Base-by-base conservation (phyloP, 208 protist species). In the Borovskyia barvae region DNA sequence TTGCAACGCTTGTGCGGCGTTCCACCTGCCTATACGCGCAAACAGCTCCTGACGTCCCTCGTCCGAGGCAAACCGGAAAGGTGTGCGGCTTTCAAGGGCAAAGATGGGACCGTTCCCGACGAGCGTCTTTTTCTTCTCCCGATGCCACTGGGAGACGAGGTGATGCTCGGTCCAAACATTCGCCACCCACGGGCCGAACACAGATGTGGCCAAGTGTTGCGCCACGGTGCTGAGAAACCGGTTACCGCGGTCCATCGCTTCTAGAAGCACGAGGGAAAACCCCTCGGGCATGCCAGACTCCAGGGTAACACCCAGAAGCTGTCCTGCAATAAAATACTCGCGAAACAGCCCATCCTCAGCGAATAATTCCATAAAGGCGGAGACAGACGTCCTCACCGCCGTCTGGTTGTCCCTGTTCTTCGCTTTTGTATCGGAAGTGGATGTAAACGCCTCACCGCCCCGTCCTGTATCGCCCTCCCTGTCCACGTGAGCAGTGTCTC, bases 21-120 rank as follows among this genome's bases (percentile, higher is more conserved):
- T 70, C 72, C 77, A 90, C 8, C 71, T 53, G 24, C 41, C 39
- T 36, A 90, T 35, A 2, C 68, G 64, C 1, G 79, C 54, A 35
- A 90, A 79, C 28, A 92, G 58, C 74, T 94, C 84, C 56, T 89
- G 68, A 5, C 75, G 75, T 14, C 37, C 53, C 51, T 94, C 84
- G 0, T 55, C 25, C 2, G 70, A 41, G 5, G 62, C 63, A 49
- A 89, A 84, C 3, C 24, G 25, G 51, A 91, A 94, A 1, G 79
- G 72, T 2, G 75, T 61, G 14, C 46, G 72, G 2, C 42, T 14
- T 47, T 85, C 57, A 0, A 90, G 49, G 17, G 58, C 57, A 35
- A 87, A 75, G 5, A 79, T n/a, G 11, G 62, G 43, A 15, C 52
- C 51, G 28, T 66, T 22, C 1, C 65, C 48, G 19, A 35, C 43